Conservation (phyloP, 495 filamentous ascomycete species). For the Penicillium coprophilum region DNA sequence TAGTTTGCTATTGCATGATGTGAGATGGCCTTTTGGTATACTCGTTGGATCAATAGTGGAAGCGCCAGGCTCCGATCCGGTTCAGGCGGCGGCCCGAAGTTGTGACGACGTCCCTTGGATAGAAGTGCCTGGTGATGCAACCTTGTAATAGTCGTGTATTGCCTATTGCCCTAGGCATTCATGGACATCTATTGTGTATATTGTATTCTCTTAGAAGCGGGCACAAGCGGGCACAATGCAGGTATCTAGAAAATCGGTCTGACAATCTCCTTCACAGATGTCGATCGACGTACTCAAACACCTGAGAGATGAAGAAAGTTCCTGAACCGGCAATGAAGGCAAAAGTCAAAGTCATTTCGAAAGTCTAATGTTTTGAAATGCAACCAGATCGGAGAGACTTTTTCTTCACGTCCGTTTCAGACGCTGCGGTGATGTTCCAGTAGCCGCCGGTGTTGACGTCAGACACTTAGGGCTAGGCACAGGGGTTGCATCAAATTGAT, state of each 20-base stretch:
- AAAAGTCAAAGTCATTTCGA: background rate
- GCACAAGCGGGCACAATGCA: background rate
- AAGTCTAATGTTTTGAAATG: constrained; percentile 14
- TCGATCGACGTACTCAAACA: constrained; percentile 2
- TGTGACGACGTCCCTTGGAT: background rate
- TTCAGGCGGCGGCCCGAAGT: background rate
- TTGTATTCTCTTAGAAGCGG: background rate
- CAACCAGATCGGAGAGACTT: constrained; percentile 16
- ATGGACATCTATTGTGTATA: background rate
- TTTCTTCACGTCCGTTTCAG: constrained; percentile 24
- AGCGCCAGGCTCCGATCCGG: constrained; percentile 3
- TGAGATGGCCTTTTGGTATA: background rate
- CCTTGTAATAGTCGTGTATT: background rate
- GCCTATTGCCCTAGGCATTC: background rate
- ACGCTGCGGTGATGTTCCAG: constrained; percentile 22
- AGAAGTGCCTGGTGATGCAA: background rate
- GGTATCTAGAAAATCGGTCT: background rate
- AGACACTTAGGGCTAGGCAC: constrained; percentile 19
- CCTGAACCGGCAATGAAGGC: background rate
- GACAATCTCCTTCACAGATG: background rate
- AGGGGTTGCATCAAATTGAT: background rate
- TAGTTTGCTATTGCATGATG: background rate
- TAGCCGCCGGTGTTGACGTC: constrained; percentile 39
- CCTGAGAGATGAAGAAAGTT: background rate
- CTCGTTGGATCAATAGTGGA: background rate